Evolutionary conservation across 257 asterid species (phyloP), one percentile per base, ranked within the genome.

Genomic region (Linaria vulgaris): DNA sequence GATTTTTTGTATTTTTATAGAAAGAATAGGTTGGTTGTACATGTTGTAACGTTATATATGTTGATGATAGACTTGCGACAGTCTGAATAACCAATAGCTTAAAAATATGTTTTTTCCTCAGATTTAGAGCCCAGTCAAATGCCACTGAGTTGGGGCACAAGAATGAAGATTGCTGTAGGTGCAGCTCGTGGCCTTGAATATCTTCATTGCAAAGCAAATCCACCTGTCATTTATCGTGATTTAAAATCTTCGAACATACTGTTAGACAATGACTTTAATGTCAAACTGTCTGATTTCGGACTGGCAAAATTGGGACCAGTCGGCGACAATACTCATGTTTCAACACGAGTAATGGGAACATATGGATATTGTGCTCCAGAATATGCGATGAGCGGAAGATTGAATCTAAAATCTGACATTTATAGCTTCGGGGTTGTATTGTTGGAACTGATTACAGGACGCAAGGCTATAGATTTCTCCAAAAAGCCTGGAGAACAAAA

Each of bases 271-370:
- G 94, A 85, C 59, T 90, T 85, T 82, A 85, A 82, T 12, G 87
- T 83, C 4, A 90, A 84, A 83, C 83, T 90, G 19, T 90, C 96
- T 0, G 97, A 90, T 83, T 90, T 88, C 14, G 97, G 97, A 1
- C 94, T 90, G 1, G 97, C 97, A 19, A 90, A 88, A 69, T 76
- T 90, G 12, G 97, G 97, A 10, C 96, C 96, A 0, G 91, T 90
- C 21, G 97, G 97, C 0, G 97, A 88, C 65, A 85, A 88, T 20
- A 83, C 95, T 38, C 97, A 90, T 22, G 97, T 90, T 52, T 88
- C 96, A n/a, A 90, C 97, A 0, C 83, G 96, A 20, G 96, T 90
- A 22, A 88, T 90, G 97, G 97, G 97, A 22, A 90, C 97, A 39
- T 85, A 83, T 11, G 97, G 97, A 27, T 90, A 87, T 51, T 90